Conservation (phyloP, 2,329 filamentous ascomycete species). For the Ceratocystis huliohia region DNA sequence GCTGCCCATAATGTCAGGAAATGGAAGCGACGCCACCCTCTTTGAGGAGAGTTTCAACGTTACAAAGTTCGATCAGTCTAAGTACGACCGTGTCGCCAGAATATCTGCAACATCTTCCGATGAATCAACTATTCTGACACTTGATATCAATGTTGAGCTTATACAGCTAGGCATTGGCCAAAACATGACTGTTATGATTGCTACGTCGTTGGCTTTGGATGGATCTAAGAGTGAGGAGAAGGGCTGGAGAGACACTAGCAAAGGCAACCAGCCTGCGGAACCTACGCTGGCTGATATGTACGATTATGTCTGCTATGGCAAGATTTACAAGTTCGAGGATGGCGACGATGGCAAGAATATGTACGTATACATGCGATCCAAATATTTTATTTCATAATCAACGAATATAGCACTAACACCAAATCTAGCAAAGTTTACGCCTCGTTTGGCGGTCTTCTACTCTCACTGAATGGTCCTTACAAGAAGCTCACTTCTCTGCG, state of each 20-base stretch:
- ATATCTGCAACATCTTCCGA: constrained; percentile 66
- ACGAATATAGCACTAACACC: constrained; percentile 4
- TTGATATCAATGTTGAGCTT: constrained; percentile 90
- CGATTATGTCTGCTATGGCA: constrained; percentile 80
- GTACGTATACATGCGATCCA: constrained; percentile 42
- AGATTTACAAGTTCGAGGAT: constrained; percentile 81
- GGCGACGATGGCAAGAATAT: constrained; percentile 67
- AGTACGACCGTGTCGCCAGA: constrained; percentile 92
- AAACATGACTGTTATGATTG: constrained; percentile 65
- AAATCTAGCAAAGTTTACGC: constrained; percentile 70
- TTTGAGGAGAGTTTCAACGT: constrained; percentile 88
- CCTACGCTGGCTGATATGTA: constrained; percentile 62
- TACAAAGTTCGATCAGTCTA: constrained; percentile 63
- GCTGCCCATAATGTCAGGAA: constrained; percentile 33
- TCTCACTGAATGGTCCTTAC: constrained; percentile 85
- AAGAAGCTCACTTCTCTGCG: constrained; percentile 86
- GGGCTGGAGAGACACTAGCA: constrained; percentile 67
- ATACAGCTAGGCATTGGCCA: constrained; percentile 45
- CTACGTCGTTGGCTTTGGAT: constrained; percentile 75
- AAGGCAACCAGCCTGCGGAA: constrained; percentile 39
- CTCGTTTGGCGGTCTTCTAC: constrained; percentile 82
- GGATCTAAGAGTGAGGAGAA: constrained; percentile 63
- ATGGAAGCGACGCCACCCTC: constrained; percentile 74
- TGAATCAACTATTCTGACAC: constrained; percentile 59
- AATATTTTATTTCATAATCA: not conserved